These are phyloP conservation scores for Gracilaria domingensis DNA, from an alignment of 23 red algal species.

Conservation along the genomic window DNA sequence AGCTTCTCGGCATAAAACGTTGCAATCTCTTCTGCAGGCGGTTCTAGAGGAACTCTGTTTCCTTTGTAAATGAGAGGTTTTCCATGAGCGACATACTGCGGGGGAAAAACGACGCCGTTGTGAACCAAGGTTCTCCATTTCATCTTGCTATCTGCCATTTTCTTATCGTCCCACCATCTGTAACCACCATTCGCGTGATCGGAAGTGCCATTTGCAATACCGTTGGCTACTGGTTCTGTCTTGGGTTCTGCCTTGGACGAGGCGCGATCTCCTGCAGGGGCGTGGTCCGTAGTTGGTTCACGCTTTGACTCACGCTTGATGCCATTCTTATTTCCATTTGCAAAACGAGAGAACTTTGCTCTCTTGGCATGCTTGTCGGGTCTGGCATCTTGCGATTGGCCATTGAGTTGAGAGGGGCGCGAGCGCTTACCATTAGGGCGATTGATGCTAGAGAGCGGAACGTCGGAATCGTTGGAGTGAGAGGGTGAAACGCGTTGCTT, in stretches of 20 bases:
- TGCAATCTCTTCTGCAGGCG: slow-evolving; percentile 93
- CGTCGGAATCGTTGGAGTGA: slow-evolving; percentile 17
- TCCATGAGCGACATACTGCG: slow-evolving; percentile 86
- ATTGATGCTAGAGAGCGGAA: not conserved
- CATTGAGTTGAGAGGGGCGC: not conserved
- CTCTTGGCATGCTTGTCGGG: not conserved
- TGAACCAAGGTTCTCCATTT: slow-evolving; percentile 93
- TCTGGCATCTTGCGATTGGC: not conserved
- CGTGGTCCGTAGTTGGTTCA: not conserved
- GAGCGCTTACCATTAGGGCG: slow-evolving; percentile 34
- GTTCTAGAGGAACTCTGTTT: slow-evolving; percentile 58
- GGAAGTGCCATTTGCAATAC: not conserved
- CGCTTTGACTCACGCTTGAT: slow-evolving; percentile 13
- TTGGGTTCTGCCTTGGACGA: not conserved
- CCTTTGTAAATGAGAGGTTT: slow-evolving; percentile 89
- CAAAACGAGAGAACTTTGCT: slow-evolving; percentile 3
- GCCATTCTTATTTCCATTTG: slow-evolving; percentile 26
- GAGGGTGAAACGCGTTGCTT: slow-evolving; percentile 37
- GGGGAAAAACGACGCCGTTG: slow-evolving; percentile 93
- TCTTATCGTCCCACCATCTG: slow-evolving; percentile 67
- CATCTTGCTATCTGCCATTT: slow-evolving; percentile 49
- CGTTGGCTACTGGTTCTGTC: not conserved
- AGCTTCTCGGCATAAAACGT: slow-evolving; percentile 98
- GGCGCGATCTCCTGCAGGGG: not conserved
- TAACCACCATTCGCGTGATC: slow-evolving; percentile 46